These are phyloP conservation scores for Serendipita vermifera DNA, from an alignment of 768 basidiomycete genomes.

Conservation along the genomic window DNA sequence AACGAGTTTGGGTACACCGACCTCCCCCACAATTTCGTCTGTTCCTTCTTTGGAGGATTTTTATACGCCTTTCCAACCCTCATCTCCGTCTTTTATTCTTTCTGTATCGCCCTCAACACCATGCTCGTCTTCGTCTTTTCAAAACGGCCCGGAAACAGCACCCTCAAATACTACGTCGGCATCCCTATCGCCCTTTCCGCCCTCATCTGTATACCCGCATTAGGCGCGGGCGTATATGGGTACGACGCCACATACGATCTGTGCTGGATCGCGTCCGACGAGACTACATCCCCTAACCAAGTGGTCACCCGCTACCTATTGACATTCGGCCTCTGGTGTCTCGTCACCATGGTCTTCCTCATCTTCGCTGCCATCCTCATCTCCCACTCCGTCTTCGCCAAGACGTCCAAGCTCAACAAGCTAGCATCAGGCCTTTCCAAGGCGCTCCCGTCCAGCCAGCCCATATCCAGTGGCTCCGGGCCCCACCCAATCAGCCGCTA, in stretches of 20 bases:
- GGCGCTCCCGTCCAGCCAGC: not conserved
- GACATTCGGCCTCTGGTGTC: slow-evolving; percentile 12
- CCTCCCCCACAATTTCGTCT: slow-evolving; percentile 10
- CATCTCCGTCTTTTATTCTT: slow-evolving; percentile 11
- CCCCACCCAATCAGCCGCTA: not conserved
- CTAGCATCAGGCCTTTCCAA: slow-evolving; percentile 1
- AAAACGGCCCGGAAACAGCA: slow-evolving; percentile 8
- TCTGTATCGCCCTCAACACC: slow-evolving; percentile 10
- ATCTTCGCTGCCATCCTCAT: slow-evolving; percentile 5
- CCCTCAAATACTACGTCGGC: slow-evolving; percentile 11
- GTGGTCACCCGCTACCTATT: slow-evolving; percentile 9
- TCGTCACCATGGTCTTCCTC: slow-evolving; percentile 12
- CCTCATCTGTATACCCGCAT: slow-evolving; percentile 11
- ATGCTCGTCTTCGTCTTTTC: slow-evolving; percentile 12
- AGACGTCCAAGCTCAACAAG: not conserved
- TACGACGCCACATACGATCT: slow-evolving; percentile 10
- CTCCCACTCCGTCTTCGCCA: slow-evolving; percentile 6
- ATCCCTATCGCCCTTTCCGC: slow-evolving; percentile 6
- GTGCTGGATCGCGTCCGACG: slow-evolving; percentile 8
- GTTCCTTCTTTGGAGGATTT: slow-evolving; percentile 12
- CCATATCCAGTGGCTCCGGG: not conserved
- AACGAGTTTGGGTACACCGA: slow-evolving; percentile 12
- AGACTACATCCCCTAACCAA: not conserved
- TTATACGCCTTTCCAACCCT: slow-evolving; percentile 9
- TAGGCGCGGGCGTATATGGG: slow-evolving; percentile 6